Evolutionary conservation across 2,329 filamentous ascomycete genomes (phyloP), one percentile per base, ranked within the genome.

Genomic region (Pseudopyricularia cyperi): DNA sequence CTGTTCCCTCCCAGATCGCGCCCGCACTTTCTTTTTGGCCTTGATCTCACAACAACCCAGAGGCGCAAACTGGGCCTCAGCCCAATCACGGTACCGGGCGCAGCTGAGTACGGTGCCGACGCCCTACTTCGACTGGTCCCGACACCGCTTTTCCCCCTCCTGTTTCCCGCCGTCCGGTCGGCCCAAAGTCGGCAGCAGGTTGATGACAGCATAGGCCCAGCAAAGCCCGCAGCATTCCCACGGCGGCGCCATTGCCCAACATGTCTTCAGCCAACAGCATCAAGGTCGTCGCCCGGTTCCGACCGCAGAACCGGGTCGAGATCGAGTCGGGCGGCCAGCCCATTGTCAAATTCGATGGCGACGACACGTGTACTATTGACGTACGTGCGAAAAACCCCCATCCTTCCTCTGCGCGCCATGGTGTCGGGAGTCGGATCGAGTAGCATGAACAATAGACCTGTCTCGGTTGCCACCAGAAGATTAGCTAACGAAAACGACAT

Each of bases 241-340:
- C 57, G 54, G 55, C 57, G 58, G 56, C 61, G 61, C 61, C 70
- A 30, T 9, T 19, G 69, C 61, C 70, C 39, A 69, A 60, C 66
- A 78, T 76, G 75, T 79, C 77, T 66, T 71, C 73, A 68, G 71
- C 72, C 61, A 80, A 82, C 65, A 82, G 75, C 64, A 84, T 85
- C 75, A 84, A 79, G 87, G 93, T 98, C 68, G 90, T 98, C 68
- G 91, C 91, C 75, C 88, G 93, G 64, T 98, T 98, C 73, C 83
- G 93, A 66, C 93, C 93, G 62, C 91, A 96, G 72, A 98, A 98
- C 76, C 89, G 88, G 73, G 71, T 93, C 68, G 93, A 98, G 75
- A 77, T 94, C 65, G 83, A 84, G 55, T 90, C 85, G 64, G 89
- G 89, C 68, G 91, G 91, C 68, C 84, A 93, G 70, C 87, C 90